These are phyloP conservation scores for Stentor coeruleus DNA, from an alignment of 73 alveolate genomes.

Conservation along the genomic window DNA sequence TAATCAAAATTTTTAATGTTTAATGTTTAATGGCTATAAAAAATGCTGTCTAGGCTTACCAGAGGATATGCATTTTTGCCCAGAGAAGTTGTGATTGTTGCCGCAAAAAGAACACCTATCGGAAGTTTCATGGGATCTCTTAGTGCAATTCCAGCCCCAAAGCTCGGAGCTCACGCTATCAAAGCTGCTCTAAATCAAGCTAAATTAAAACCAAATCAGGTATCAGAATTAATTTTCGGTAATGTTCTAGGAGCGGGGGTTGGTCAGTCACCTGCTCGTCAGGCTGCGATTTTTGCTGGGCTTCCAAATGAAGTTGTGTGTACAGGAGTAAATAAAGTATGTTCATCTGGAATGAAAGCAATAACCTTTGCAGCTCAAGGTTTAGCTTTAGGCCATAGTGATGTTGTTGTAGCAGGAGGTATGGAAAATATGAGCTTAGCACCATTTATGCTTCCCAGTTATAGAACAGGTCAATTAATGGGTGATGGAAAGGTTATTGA, in stretches of 20 bases:
- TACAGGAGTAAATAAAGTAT: constrained; percentile 72
- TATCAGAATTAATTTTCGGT: constrained; percentile 73
- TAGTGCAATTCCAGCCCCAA: constrained; percentile 58
- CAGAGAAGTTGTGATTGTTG: constrained; percentile 42
- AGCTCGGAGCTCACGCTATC: constrained; percentile 63
- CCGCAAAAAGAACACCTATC: constrained; percentile 71
- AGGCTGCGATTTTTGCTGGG: constrained; percentile 76
- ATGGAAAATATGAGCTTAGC: constrained; percentile 78
- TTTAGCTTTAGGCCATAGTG: constrained; percentile 71
- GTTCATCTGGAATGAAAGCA: constrained; percentile 87
- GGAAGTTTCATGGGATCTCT: constrained; percentile 74
- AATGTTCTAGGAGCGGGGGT: constrained; percentile 70
- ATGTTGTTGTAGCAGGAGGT: constrained; percentile 74
- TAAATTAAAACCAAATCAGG: constrained; percentile 50
- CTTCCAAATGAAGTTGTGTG: constrained; percentile 44
- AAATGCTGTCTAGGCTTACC: background rate
- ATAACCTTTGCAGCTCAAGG: constrained; percentile 73
- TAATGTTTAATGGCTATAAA: constrained; percentile 10
- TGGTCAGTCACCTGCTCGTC: constrained; percentile 83
- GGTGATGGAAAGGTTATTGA: constrained; percentile 63
- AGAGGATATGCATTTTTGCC: constrained; percentile 19
- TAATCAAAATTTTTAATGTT: no score
- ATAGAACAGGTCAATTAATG: constrained; percentile 66
- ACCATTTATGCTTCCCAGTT: constrained; percentile 67
- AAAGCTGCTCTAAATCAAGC: constrained; percentile 65